These are phyloP conservation scores for Areca catechu DNA, from an alignment of 176 grass and related monocot species.

Conservation along the genomic window DNA sequence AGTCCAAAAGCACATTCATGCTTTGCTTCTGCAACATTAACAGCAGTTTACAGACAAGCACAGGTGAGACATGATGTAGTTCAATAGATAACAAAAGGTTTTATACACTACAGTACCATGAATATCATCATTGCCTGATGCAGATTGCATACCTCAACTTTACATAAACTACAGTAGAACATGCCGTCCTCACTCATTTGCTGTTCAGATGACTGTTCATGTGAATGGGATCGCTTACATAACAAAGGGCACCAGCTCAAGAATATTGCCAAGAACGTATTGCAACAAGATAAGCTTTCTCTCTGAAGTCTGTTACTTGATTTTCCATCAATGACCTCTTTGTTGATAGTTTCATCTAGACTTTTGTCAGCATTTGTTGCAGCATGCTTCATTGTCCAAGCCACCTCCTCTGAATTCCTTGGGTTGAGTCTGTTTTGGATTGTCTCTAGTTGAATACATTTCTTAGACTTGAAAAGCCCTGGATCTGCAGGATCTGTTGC, in stretches of 20 bases:
- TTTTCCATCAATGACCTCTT: slow-evolving; percentile 35
- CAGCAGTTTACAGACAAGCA: too few species aligned
- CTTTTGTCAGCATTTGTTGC: slow-evolving; percentile 20
- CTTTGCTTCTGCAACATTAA: too few species aligned
- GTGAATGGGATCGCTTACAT: slow-evolving; percentile 34
- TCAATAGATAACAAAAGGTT: background rate
- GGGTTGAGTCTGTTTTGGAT: slow-evolving; percentile 23
- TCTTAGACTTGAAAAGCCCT: slow-evolving; percentile 59
- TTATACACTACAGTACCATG: background rate
- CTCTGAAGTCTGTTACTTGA: slow-evolving; percentile 34
- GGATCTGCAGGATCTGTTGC: slow-evolving; percentile 86
- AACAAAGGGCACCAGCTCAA: slow-evolving; percentile 43
- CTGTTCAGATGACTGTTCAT: slow-evolving; percentile 48
- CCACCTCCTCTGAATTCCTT: slow-evolving; percentile 7
- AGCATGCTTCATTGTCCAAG: slow-evolving; percentile 34
- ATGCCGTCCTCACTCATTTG: slow-evolving; percentile 71
- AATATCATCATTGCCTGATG: background rate
- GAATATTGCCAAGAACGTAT: slow-evolving; percentile 28
- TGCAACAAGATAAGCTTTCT: slow-evolving; percentile 35
- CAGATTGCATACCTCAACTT: slow-evolving; percentile 62
- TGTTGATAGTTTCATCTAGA: slow-evolving; percentile 20
- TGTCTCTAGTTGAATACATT: slow-evolving; percentile 35
- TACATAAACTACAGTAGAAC: slow-evolving; percentile 95
- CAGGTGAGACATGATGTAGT: too few species aligned
- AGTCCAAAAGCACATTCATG: too few species aligned